Evolutionary conservation across 768 basidiomycete species (phyloP).

Genomic region (Termitomyces sp.): DNA sequence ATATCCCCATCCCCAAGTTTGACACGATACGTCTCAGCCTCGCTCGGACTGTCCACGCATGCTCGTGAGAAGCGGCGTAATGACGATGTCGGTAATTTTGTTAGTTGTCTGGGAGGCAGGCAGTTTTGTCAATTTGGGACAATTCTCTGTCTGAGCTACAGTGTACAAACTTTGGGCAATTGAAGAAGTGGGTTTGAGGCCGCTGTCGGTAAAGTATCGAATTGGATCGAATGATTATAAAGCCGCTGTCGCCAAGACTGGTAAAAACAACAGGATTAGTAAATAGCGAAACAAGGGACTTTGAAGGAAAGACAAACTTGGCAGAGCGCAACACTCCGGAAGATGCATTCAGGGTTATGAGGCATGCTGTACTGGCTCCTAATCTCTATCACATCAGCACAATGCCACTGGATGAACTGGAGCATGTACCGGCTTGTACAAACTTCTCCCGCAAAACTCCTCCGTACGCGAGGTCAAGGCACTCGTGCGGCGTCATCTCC

Average conservation of each 20-base stretch:
- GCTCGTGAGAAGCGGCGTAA: constrained; percentile 41
- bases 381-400: constrained; percentile 3
- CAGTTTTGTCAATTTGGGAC: background rate
- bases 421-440: constrained; percentile 57
- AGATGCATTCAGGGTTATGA: constrained; percentile 69
- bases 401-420: constrained; percentile 16
- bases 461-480: constrained; percentile 66
- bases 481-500: constrained; percentile 70
- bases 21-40: constrained; percentile 39
- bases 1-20: constrained; percentile 49
- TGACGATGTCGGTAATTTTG: constrained; percentile 43
- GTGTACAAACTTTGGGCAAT: constrained; percentile 44
- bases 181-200: constrained; percentile 51
- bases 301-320: constrained; percentile 46
- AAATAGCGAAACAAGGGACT: background rate
- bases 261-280: background rate
- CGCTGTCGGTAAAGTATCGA: constrained; percentile 51
- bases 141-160: constrained; percentile 7
- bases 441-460: constrained; percentile 64
- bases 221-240: constrained; percentile 64
- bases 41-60: constrained; percentile 47
- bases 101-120: constrained; percentile 40
- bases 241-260: constrained; percentile 80
- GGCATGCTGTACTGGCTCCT: constrained; percentile 85
- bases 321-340: constrained; percentile 73